Evolutionary conservation across 139 green algal species (phyloP).

Genomic region (Penium margaritaceum): DNA sequence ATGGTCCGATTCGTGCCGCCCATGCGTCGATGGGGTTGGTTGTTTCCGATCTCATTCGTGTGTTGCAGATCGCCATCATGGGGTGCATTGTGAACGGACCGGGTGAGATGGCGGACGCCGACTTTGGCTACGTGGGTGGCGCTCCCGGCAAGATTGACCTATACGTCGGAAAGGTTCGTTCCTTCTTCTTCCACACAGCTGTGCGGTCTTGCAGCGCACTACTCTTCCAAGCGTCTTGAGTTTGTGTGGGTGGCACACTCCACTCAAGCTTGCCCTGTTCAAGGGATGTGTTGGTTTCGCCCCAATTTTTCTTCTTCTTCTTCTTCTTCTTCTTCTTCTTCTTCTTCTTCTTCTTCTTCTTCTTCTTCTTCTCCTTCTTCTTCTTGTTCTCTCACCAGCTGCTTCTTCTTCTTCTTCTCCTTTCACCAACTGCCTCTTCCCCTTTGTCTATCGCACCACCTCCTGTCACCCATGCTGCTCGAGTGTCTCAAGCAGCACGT

Average conservation of each 20-base stretch:
- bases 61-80: constrained; percentile 95
- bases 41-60: too few relatives aligned
- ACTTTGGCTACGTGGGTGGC: constrained; percentile 76
- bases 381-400: neutral
- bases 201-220: too few relatives aligned
- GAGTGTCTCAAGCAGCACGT: too few relatives aligned
- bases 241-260: too few relatives aligned
- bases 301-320: neutral
- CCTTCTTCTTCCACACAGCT: too few relatives aligned
- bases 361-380: neutral
- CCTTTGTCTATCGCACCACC: neutral
- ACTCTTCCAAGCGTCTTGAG: too few relatives aligned
- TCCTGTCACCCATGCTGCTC: neutral
- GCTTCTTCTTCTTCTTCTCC: constrained; percentile 7
- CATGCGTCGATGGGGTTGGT: too few relatives aligned
- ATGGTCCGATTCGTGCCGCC: too few relatives aligned
- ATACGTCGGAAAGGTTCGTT: constrained; percentile 96
- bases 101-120: constrained; percentile 96
- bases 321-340: neutral
- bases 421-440: neutral
- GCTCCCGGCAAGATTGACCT: constrained; percentile 89
- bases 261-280: neutral
- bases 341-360: neutral
- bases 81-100: constrained; percentile 98
- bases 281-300: neutral